Evolutionary conservation across 768 basidiomycete species (phyloP), one percentile per base, ranked within the genome.

Genomic region (Calocybe gangraenosa): DNA sequence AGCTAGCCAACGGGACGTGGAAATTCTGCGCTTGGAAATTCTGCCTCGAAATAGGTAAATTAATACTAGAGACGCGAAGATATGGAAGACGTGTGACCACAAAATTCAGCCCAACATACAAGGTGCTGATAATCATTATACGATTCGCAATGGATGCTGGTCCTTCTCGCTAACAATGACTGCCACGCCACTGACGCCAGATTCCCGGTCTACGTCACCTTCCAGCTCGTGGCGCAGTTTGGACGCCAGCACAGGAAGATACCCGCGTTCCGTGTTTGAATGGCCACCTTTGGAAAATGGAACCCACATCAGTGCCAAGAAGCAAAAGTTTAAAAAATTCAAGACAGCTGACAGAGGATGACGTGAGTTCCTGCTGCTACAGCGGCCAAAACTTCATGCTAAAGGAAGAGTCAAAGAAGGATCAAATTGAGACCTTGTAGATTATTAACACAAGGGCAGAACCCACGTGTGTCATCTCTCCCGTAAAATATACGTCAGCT

Each of bases 201-300:
- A 51, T 37, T 58, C 57, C 49, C 53, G 57, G 48, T 54, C 60
- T 15, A 61, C 62, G 40, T 65, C 57, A 35, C 64, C 62, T 31
- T 55, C 63, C 48, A 87, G 67, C 61, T 83, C 78, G 38, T 58
- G 53, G 48, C 63, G 59, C 49, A 97, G 70, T 64, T 80, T 83
- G 10, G 69, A 64, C 31, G 83, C 82, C 23, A 97, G 76, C 18
- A 79, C 68, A 14, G 83, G 79, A 44, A 98, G 83, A 66, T 91
- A 97, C 0, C 92, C 92, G 23, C 94, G 87, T 68, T 98, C 95
- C 35, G 94, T 94, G 65, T 93, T 93, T 13, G 91, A 87, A 66
- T 97, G 95, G 14, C 90, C 90, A 60, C 87, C 88, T 90, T 53
- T 31, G 35, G 23, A 17, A 35, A 11, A 7, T 15, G 22, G 40